Conservation (phyloP, 2,329 filamentous ascomycete genomes). For the Exophiala spinifera region DNA sequence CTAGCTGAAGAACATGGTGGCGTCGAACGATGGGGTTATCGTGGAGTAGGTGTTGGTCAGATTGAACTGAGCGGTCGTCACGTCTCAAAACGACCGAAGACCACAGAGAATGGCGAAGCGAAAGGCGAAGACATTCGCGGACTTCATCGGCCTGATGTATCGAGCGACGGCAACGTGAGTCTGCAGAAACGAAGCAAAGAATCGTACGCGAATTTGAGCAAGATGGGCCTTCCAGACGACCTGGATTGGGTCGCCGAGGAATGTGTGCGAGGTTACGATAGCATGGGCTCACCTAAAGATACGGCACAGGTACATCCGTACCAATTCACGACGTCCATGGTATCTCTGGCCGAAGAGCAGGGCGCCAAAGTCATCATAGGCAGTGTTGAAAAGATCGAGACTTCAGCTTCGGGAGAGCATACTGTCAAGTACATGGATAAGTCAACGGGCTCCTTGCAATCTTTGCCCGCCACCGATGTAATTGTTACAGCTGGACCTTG, state of each 20-base stretch:
- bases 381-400: conserved; percentile 63
- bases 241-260: conserved; percentile 79
- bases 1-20: conserved; percentile 82
- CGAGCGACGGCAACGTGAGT: conserved; percentile 40
- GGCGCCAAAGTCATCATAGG: conserved; percentile 67
- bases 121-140: conserved; percentile 33
- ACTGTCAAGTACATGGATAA: conserved; percentile 59
- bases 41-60: conserved; percentile 71
- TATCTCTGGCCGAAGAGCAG: conserved; percentile 66
- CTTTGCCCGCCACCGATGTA: conserved; percentile 57
- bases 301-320: conserved; percentile 94
- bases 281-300: conserved; percentile 76
- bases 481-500: conserved; percentile 62
- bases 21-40: conserved; percentile 78
- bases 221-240: conserved; percentile 67
- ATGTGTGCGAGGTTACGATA: conserved; percentile 66
- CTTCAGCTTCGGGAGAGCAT: conserved; percentile 31
- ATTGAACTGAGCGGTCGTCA: conserved; percentile 51
- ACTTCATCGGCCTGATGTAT: conserved; percentile 17
- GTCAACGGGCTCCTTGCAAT: conserved; percentile 46
- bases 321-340: conserved; percentile 84
- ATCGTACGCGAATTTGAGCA: conserved; percentile 50
- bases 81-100: conserved; percentile 20
- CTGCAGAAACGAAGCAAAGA: conserved; percentile 56
- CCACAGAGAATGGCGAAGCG: conserved; percentile 27